Evolutionary conservation across 306 rosid genomes (phyloP), one percentile per base, ranked within the genome.

Genomic region (Ziziphus jujuba): DNA sequence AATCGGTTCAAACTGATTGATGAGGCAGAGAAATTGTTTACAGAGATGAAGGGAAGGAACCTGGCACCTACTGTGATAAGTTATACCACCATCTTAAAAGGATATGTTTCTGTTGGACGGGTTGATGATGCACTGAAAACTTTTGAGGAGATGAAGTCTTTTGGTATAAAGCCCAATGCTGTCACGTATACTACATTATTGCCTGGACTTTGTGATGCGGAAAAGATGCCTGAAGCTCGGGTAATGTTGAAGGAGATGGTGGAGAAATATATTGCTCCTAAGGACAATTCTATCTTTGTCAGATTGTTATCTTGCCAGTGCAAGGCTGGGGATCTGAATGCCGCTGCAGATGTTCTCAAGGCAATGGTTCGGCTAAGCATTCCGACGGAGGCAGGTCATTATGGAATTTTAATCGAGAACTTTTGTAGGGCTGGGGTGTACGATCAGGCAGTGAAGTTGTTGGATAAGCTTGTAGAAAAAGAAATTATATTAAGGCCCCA

Each of bases 311-410:
- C 51, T 54, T 69, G 84, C 33, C 97, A 87, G 65, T 87, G 96
- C 69, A 82, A 83, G 72, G 66, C 83, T 64, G 90, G 97, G 17
- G 78, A 93, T 71, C 66, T 93, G 75, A 97, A 90, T 80, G 91
- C 95, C 4, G 97, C 96, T 45, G 77, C 81, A 0, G 81, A 84
- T 77, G 97, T 93, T 54, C 84, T 90, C 17, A 86, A 79, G 66
- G 87, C 85, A 24, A 92, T 92, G 97, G 73, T 78, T 66, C 77
- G 91, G 49, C 63, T 90, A 80, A 87, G 93, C 71, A 83, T 93
- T 77, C 98, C 97, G 1, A 90, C 97, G 0, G 96, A 93, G 77
- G 87, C 96, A 28, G 96, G 97, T 19, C 97, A 93, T 33, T 93
- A 93, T 63, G 91, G 98, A 7, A 57, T 88, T 48, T 72, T 93